Evolutionary conservation across 2,329 filamentous ascomycete genomes (phyloP).

Genomic region (Bipolaris zeicola): DNA sequence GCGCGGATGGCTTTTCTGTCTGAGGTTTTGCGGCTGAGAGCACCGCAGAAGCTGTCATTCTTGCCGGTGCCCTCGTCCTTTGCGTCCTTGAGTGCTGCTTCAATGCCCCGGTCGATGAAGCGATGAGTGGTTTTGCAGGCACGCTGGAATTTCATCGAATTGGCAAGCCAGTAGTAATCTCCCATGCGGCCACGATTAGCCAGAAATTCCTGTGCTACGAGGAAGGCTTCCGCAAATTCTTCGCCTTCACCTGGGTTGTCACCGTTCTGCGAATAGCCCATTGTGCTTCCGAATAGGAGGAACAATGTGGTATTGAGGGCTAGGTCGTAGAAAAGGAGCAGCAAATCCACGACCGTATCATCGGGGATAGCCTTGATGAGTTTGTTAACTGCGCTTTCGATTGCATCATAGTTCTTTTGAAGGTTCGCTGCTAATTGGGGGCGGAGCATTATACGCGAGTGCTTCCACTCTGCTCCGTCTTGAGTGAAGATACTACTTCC

Average conservation of each 20-base stretch:
- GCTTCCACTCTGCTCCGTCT: slow-evolving; percentile 33
- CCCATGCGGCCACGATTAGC: slow-evolving; percentile 22
- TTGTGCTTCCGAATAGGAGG: slow-evolving; percentile 43
- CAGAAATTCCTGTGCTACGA: slow-evolving; percentile 20
- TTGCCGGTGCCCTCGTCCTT: slow-evolving; percentile 17
- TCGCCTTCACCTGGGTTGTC: slow-evolving; percentile 9
- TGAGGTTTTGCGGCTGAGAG: slow-evolving; percentile 76
- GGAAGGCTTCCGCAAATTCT: slow-evolving; percentile 27
- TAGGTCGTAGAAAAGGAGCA: slow-evolving; percentile 48
- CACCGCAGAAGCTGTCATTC: slow-evolving; percentile 75
- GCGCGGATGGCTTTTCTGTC: slow-evolving; percentile 71
- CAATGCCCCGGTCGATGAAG: slow-evolving; percentile 24
- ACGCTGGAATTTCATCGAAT: slow-evolving; percentile 13
- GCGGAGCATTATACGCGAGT: slow-evolving; percentile 40
- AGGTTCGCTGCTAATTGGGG: slow-evolving; percentile 41
- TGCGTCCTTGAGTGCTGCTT: slow-evolving; percentile 23
- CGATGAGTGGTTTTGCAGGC: slow-evolving; percentile 19
- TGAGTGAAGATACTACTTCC: slow-evolving; percentile 24
- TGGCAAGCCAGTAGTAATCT: slow-evolving; percentile 37
- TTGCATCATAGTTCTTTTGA: slow-evolving; percentile 23
- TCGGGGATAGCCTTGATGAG: background rate
- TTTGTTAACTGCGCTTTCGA: background rate
- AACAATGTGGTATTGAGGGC: slow-evolving; percentile 45
- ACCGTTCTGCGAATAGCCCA: slow-evolving; percentile 24
- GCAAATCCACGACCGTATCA: slow-evolving; percentile 32